These are phyloP conservation scores for Inosperma sp. DNA, from an alignment of 768 basidiomycete species.

Conservation along the genomic window DNA sequence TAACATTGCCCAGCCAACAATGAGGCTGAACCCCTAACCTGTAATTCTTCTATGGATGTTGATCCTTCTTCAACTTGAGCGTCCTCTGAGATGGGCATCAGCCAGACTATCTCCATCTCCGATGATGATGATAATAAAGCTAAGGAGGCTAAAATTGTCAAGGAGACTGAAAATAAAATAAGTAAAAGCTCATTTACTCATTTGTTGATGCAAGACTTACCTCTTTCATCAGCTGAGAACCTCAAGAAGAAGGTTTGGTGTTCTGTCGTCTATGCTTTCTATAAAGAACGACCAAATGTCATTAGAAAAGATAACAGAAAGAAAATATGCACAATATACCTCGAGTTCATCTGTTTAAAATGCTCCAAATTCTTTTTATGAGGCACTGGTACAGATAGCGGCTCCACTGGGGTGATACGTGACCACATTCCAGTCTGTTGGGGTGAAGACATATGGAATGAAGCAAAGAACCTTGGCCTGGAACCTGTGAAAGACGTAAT, in stretches of 20 bases:
- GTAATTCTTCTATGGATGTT: slow-evolving; percentile 3
- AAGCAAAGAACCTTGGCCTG: background rate
- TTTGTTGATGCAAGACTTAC: slow-evolving; percentile 1
- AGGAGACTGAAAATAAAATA: slow-evolving; percentile 1
- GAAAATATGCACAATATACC: slow-evolving; percentile 1
- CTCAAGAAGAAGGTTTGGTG: background rate
- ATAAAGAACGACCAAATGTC: background rate
- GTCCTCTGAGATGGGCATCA: background rate
- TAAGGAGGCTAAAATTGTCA: slow-evolving; percentile 2
- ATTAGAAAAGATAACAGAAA: background rate
- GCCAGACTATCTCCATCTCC: background rate
- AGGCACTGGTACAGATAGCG: background rate
- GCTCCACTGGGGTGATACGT: background rate
- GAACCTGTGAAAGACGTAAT: background rate
- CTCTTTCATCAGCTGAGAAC: background rate
- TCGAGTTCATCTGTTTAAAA: slow-evolving; percentile 1
- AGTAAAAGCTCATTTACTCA: background rate
- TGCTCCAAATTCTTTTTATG: slow-evolving; percentile 2
- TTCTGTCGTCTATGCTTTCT: background rate
- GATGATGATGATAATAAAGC: slow-evolving; percentile 1
- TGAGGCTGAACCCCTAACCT: background rate
- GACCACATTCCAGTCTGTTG: slow-evolving; percentile 1
- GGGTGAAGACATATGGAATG: slow-evolving; percentile 4
- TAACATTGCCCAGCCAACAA: background rate
- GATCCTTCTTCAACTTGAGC: slow-evolving; percentile 1